A percentile compares a stretch with the other conserved stretches of the same genome.
Evolutionary conservation across 306 rosid species (phyloP).

Genomic region (Sicyos edulis): DNA sequence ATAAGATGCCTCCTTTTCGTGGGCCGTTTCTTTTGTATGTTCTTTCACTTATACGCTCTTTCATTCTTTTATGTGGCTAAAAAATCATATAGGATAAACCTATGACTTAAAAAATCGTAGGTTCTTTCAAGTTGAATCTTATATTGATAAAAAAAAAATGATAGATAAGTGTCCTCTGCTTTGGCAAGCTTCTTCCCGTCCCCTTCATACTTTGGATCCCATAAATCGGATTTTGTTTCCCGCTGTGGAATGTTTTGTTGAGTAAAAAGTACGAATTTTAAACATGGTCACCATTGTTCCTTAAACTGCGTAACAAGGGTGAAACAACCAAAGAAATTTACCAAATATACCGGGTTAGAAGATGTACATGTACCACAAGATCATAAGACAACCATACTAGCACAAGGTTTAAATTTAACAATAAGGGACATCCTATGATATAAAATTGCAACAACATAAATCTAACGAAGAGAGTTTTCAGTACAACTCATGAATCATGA

Average conservation of each 20-base stretch:
- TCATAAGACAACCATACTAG: not conserved
- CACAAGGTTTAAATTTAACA: not conserved
- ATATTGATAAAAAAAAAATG: too few species aligned
- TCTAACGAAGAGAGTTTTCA: not conserved
- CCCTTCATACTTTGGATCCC: not conserved
- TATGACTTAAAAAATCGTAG: not conserved
- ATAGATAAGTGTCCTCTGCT: too few species aligned
- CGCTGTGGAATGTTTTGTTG: not conserved
- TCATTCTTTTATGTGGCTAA: not conserved
- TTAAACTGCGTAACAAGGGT: not conserved
- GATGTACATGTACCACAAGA: not conserved
- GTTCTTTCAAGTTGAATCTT: too few species aligned
- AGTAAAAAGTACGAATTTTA: not conserved
- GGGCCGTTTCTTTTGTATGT: too few species aligned
- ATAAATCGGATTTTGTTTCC: not conserved
- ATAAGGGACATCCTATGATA: not conserved
- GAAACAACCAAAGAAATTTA: too few species aligned
- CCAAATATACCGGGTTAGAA: too few species aligned
- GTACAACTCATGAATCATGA: not conserved
- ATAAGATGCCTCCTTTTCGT: too few species aligned
- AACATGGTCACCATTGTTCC: not conserved
- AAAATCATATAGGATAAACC: not conserved
- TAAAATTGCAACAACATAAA: conserved; percentile 4
- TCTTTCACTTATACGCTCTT: too few species aligned
- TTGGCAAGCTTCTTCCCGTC: not conserved